Evolutionary conservation across 768 basidiomycete species (phyloP), one percentile per base, ranked within the genome.

Genomic region (Tephrocybe sp.): DNA sequence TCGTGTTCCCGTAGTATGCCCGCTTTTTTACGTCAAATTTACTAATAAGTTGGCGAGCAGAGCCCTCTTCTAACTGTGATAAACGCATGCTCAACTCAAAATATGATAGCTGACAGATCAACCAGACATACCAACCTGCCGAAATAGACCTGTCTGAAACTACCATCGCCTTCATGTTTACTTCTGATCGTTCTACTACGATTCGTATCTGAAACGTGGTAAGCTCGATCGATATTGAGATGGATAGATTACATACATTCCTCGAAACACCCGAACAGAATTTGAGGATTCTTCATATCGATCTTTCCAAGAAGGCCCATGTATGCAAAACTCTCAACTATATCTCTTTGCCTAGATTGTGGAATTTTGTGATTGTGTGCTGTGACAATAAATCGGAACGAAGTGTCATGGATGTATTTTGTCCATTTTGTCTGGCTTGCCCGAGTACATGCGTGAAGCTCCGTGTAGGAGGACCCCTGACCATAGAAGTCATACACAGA

Each of bases 1-100:
- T 91, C 0, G 97, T 99, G 57, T 95, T 99, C 3, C 97, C 97
- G 65, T 84, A 98, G 62, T 89, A 98, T 12, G 73, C 71, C 8
- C 97, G 79, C 58, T 92, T 91, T 67, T 97, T 98, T 41, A 99
- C 87, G 52, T 91, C 86, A 52, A 92, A 96, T 45, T 70, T 78
- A 40, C 71, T 66, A 40, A 92, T 76, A 27, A 95, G 72, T 2
- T 72, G 62, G 5, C 96, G 82, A 0, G 90, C 88, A 22, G 77
- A 73, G 12, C 87, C 86, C 60, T 86, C 78, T 52, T 72, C 89
- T 79, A 71, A 51, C 72, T 72, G 44, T 13, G 3, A 25, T 19
- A 24, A 2, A n/a, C n/a, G n/a, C n/a, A n/a, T n/a, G n/a, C 15
- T 7, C 2, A 24, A 19, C n/a, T 12, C 3, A 27, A 15, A 25